Evolutionary conservation across 169 alveolate species (phyloP).

Genomic region (Plasmodium gonderi): DNA sequence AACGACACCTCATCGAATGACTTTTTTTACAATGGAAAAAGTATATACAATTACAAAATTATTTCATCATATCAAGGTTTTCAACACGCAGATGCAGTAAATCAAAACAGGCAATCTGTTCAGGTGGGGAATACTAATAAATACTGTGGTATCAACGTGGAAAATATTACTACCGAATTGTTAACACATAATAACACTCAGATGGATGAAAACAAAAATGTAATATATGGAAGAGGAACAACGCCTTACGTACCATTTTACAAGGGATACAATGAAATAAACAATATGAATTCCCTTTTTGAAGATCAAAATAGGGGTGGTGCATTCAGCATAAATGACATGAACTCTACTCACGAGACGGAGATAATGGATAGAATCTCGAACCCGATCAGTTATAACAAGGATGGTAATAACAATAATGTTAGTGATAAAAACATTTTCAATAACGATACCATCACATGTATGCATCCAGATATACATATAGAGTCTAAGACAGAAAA

Average conservation of each 20-base stretch:
- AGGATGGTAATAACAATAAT: no score
- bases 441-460: no score
- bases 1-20: background rate
- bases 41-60: background rate
- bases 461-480: background rate
- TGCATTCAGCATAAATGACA: background rate
- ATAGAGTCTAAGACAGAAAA: background rate
- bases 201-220: background rate
- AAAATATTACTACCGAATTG: no score
- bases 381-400: background rate
- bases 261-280: background rate
- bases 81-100: background rate
- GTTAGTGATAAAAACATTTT: no score
- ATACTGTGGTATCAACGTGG: no score
- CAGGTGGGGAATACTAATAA: no score
- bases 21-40: background rate
- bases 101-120: no score
- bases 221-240: background rate
- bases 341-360: background rate
- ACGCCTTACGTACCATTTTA: background rate
- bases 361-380: background rate
- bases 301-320: background rate
- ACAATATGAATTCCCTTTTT: background rate
- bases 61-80: background rate
- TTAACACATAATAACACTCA: no score